phyloP scores from a whole-genome alignment of 140 eudicot species.

The Eryngium alpinum region DNA sequence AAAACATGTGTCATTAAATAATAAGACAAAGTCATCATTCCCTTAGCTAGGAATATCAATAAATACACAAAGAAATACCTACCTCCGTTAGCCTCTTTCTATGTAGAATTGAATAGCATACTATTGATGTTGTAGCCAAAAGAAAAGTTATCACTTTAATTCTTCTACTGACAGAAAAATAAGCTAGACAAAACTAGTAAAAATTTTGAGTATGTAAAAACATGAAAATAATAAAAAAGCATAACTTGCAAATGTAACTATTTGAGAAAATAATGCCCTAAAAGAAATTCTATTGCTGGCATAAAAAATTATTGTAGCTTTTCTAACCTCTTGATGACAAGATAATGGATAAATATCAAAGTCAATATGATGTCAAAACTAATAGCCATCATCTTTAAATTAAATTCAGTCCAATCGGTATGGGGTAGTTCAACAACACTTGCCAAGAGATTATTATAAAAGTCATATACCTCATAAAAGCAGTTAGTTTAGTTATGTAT shows the following conservation, averaged over 20 bases:
- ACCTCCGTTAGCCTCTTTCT: slow-evolving; percentile 60
- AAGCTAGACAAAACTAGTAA: not conserved
- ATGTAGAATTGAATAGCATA: slow-evolving; percentile 44
- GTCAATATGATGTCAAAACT: slow-evolving; percentile 63
- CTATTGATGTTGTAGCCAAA: slow-evolving; percentile 65
- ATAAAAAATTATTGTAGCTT: slow-evolving; percentile 23
- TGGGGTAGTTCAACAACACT: slow-evolving; percentile 83
- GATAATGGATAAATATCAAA: slow-evolving; percentile 52
- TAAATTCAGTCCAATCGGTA: slow-evolving; percentile 89
- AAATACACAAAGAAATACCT: slow-evolving; percentile 16
- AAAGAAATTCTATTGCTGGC: slow-evolving; percentile 28
- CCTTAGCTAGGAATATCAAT: not conserved
- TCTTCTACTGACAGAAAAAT: slow-evolving; percentile 71
- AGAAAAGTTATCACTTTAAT: slow-evolving; percentile 74
- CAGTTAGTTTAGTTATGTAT: slow-evolving; percentile 34
- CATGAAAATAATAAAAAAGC: slow-evolving; percentile 12
- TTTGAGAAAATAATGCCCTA: slow-evolving; percentile 59
- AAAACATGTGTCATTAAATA: not conserved
- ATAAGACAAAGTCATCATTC: not conserved
- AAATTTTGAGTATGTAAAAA: not conserved
- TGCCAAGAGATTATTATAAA: slow-evolving; percentile 52
- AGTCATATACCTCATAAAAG: slow-evolving; percentile 46
- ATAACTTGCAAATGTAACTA: slow-evolving; percentile 84
- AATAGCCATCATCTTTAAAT: slow-evolving; percentile 60
- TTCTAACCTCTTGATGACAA: slow-evolving; percentile 45